These are phyloP conservation scores for Verticillium zaregamsianum DNA, from an alignment of 2,329 filamentous ascomycete genomes.

Conservation along the genomic window DNA sequence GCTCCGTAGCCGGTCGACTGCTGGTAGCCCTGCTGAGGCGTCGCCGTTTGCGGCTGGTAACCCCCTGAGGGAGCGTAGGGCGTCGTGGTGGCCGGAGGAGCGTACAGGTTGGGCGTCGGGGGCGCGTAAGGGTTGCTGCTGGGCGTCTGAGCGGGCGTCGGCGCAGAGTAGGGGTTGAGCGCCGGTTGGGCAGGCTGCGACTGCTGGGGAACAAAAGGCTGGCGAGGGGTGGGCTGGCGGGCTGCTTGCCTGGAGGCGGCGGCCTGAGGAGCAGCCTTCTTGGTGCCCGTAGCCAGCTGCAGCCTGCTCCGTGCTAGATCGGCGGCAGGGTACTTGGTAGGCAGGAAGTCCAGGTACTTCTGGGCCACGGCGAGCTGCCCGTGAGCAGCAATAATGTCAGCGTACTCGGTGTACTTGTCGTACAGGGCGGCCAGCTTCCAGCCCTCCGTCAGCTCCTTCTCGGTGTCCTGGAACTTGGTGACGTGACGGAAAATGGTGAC, in stretches of 20 bases:
- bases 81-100: slow-evolving; percentile 2
- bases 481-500: slow-evolving; percentile 95
- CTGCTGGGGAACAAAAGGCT: slow-evolving; percentile 12
- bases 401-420: slow-evolving; percentile 94
- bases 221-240: slow-evolving; percentile 13
- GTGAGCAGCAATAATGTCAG: slow-evolving; percentile 87
- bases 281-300: slow-evolving; percentile 66
- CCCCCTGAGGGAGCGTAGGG: slow-evolving; percentile 36
- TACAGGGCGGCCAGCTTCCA: slow-evolving; percentile 91
- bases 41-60: slow-evolving; percentile 48
- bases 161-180: slow-evolving; percentile 27
- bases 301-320: slow-evolving; percentile 84
- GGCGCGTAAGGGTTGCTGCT: slow-evolving; percentile 18
- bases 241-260: slow-evolving; percentile 18
- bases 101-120: slow-evolving; percentile 25
- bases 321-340: slow-evolving; percentile 76
- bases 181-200: slow-evolving; percentile 13
- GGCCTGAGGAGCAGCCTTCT: slow-evolving; percentile 42
- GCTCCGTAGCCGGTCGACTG: slow-evolving; percentile 26
- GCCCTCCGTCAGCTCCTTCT: slow-evolving; percentile 65
- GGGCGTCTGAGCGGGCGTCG: slow-evolving; percentile 16
- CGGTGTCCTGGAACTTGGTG: slow-evolving; percentile 81
- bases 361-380: slow-evolving; percentile 83
- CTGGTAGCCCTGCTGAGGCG: slow-evolving; percentile 33
- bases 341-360: slow-evolving; percentile 86